These are phyloP conservation scores for Elaeagnus macrophylla DNA, from an alignment of 306 rosid genomes.

Conservation along the genomic window DNA sequence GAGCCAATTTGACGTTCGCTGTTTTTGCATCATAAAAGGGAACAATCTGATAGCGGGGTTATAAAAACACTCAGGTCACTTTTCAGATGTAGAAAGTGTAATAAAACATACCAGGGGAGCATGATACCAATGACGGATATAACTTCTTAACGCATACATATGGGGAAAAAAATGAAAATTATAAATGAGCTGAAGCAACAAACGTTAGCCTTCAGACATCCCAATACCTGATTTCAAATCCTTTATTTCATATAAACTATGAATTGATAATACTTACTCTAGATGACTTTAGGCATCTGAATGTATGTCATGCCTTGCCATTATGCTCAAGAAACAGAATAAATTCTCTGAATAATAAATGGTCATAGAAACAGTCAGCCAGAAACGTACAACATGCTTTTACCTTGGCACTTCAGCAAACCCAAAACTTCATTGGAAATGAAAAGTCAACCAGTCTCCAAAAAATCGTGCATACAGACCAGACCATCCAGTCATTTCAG, in stretches of 20 bases:
- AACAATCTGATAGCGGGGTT: too few species aligned
- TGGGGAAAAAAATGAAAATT: neutral
- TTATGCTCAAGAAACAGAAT: conserved; percentile 14
- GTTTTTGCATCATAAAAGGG: too few species aligned
- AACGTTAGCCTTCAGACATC: neutral
- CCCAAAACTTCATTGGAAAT: conserved; percentile 51
- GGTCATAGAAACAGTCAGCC: conserved; percentile 20
- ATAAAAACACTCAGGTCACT: too few species aligned
- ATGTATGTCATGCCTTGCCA: conserved; percentile 22
- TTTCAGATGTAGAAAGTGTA: too few species aligned
- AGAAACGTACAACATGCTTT: conserved; percentile 18
- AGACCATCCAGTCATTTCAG: conserved; percentile 14
- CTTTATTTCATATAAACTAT: conserved; percentile 26
- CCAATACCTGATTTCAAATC: conserved; percentile 12
- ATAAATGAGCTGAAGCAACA: neutral
- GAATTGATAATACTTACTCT: conserved; percentile 8
- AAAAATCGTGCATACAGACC: conserved; percentile 22
- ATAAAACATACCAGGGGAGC: neutral
- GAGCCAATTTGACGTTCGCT: too few species aligned
- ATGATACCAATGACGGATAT: neutral
- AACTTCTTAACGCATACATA: neutral
- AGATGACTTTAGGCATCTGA: conserved; percentile 24
- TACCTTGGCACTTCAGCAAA: conserved; percentile 27
- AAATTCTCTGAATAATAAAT: conserved; percentile 21
- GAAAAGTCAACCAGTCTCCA: conserved; percentile 27